Evolutionary conservation across 2,329 filamentous ascomycete genomes (phyloP), one percentile per base, ranked within the genome.

Genomic region (Akanthomyces lecanii): DNA sequence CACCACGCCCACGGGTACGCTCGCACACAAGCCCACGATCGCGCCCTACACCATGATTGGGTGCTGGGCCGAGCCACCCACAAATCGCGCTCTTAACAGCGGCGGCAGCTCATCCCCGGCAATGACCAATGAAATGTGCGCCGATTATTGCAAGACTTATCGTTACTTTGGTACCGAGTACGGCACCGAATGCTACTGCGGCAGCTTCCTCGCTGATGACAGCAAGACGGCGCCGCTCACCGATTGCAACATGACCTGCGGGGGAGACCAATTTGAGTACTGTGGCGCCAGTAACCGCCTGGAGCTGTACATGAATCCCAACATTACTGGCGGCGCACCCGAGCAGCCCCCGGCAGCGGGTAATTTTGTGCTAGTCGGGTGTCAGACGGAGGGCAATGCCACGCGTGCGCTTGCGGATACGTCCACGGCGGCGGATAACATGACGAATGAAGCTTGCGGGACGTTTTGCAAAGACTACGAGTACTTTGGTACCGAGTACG

Each of bases 131-230:
- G 69, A 73, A 45, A 60, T 65, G 33, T 76, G 74, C 64, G 73
- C 75, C 16, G 65, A 60, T 1, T 72, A 71, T 66, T 79, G 77
- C 64, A 67, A 69, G 7, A 67, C 67, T 7, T 79, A 71, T 67
- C 72, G 71, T 57, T 79, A 77, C 68, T 79, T 79, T 58, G 77
- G 77, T 18, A 74, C 75, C 14, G 74, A 78, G 67, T 78, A 76
- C 65, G 70, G 72, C 60, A 66, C 63, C 48, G 76, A 78, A 64
- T 78, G 76, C 70, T 78, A 76, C 70, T 76, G 75, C 63, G 74
- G 74, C 47, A 71, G 72, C 68, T 69, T 66, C 50, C 66, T 76
- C 12, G 67, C 68, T 23, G 58, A 63, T 8, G 68, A 66, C 61
- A 73, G 70, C 63, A 59, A 65, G 23, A 63, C 66, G 6, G 73